A percentile compares a stretch with the other conserved stretches of the same genome.
Conservation (phyloP, 805 yeast species). For the Pichia californica region DNA sequence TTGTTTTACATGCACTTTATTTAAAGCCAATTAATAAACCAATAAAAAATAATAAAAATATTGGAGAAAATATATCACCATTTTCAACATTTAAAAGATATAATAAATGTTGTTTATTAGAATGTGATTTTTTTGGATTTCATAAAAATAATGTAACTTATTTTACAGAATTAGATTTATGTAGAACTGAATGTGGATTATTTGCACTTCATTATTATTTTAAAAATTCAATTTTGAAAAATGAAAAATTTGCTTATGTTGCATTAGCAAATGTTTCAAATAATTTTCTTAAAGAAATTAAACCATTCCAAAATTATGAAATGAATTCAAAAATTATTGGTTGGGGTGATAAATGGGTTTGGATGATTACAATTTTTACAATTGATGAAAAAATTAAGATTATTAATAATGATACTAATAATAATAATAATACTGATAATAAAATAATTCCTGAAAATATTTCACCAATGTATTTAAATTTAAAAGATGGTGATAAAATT, state of each 20-base stretch:
- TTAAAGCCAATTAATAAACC: slow-evolving; percentile 26
- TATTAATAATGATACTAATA: neutral
- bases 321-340: slow-evolving; percentile 58
- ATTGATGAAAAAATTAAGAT: slow-evolving; percentile 20
- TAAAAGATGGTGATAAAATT: neutral
- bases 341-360: slow-evolving; percentile 88
- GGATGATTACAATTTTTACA: slow-evolving; percentile 57
- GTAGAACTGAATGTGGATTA: slow-evolving; percentile 59
- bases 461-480: slow-evolving; percentile 1
- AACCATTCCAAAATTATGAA: slow-evolving; percentile 52
- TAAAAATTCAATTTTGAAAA: slow-evolving; percentile 18
- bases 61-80: slow-evolving; percentile 1
- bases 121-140: slow-evolving; percentile 70
- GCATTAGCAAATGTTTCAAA: slow-evolving; percentile 74
- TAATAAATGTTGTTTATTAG: slow-evolving; percentile 56
- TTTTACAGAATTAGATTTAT: slow-evolving; percentile 72
- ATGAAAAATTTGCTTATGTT: slow-evolving; percentile 46
- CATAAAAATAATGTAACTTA: slow-evolving; percentile 89
- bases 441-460: neutral
- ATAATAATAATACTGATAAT: neutral
- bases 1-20: slow-evolving; percentile 36
- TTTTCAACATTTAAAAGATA: slow-evolving; percentile 10
- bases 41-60: too few species aligned
- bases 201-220: slow-evolving; percentile 36
- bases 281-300: slow-evolving; percentile 66